Evolutionary conservation across 2,329 filamentous ascomycete species (phyloP).

Genomic region (Phoma herbarum): DNA sequence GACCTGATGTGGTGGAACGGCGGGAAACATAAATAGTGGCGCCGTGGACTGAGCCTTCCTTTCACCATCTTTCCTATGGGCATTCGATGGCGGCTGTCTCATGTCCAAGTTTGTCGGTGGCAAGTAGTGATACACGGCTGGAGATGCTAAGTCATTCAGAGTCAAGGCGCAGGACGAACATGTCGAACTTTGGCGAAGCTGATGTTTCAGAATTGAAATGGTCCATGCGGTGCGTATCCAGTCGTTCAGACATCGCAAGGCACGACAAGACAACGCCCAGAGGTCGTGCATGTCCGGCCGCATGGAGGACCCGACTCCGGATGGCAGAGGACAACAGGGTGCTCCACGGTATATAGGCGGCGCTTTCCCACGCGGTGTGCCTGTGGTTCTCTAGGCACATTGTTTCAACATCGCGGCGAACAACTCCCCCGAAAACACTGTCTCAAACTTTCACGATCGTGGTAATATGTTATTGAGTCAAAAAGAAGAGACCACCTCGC

Average conservation of each 20-base stretch:
- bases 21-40: not conserved
- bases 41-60: too few relatives aligned
- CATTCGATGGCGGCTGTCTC: not conserved
- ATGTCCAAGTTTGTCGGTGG: not conserved
- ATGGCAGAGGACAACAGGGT: constrained; percentile 17
- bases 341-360: constrained; percentile 16
- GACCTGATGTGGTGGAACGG: not conserved
- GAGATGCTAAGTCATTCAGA: not conserved
- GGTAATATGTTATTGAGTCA: not conserved
- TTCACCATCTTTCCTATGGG: not conserved
- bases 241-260: not conserved
- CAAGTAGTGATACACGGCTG: not conserved
- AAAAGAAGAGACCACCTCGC: not conserved
- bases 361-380: not conserved
- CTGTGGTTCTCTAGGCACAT: not conserved
- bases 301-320: not conserved
- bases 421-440: too few relatives aligned
- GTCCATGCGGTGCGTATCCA: not conserved
- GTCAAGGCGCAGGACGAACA: not conserved
- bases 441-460: not conserved
- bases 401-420: not conserved
- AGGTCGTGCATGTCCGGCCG: constrained; percentile 7
- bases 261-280: constrained; percentile 14
- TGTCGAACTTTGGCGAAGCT: not conserved
- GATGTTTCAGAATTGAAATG: not conserved